Evolutionary conservation across 169 alveolate species (phyloP), one percentile per base, ranked within the genome.

Genomic region (Plasmodium reichenowi): DNA sequence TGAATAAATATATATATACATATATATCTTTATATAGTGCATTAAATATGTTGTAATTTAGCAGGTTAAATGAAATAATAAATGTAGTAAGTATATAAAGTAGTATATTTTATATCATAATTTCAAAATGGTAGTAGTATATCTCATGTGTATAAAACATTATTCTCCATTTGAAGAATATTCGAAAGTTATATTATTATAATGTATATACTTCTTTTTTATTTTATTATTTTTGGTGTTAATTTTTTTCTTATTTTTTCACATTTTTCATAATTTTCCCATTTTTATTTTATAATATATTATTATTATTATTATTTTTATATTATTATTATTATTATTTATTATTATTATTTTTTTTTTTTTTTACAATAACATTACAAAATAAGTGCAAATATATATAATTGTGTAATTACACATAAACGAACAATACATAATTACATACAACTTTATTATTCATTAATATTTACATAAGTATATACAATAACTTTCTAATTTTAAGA

Each of bases 401-500:
- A n/a, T 66, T 66, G 89, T 78, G 89, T 78, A 78, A 58, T 50
- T 78, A 78, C 89, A 78, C 89, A 58, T 13, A 13, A 58, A 32
- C 24, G 2, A 38, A 38, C 47, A 38, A 38, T 38, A 38, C 47
- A 38, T 38, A 38, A 38, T 38, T 38, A 38, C 47, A 38, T 38
- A 38, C 47, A 38, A 38, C 47, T 38, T 38, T 38, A 38, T 38
- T 38, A 38, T 38, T 38, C 47, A 38, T 38, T 38, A 38, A 38
- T 38, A 38, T 38, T 38, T 38, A 5, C 47, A 38, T 38, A 38
- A 5, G 47, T 38, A 38, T 38, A 38, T 38, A 38, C 47, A 38
- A 38, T 38, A 38, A 38, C 47, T 38, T 38, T 38, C 47, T 38
- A 38, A 5, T 38, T 38, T 38, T 38, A 38, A 38, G 47, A 38